phyloP scores from a whole-genome alignment of 257 asterid genomes.

The Solanum pinnatisectum region DNA sequence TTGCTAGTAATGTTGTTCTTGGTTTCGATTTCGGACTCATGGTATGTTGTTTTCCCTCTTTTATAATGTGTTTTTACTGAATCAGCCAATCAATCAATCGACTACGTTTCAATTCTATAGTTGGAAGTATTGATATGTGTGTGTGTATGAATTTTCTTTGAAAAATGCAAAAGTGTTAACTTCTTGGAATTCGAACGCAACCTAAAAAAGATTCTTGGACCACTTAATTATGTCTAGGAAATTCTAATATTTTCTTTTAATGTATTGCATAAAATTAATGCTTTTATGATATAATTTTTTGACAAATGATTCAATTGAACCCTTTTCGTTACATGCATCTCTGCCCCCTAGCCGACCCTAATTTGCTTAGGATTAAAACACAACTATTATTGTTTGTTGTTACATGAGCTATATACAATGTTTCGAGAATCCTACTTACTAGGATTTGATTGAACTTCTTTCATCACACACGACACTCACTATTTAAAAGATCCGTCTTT shows the following conservation, averaged over 20 bases:
- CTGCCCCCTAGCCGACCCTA: neutral
- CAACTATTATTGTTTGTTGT: neutral
- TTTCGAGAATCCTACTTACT: neutral
- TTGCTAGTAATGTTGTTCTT: conserved; percentile 45
- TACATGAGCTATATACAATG: neutral
- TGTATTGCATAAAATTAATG: neutral
- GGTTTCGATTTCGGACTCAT: conserved; percentile 79
- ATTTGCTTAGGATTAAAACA: neutral
- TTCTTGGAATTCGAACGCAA: neutral
- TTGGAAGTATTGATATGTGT: neutral
- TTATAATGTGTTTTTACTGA: neutral
- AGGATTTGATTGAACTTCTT: neutral
- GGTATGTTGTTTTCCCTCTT: conserved; percentile 8
- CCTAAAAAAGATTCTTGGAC: neutral
- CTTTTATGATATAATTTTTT: neutral
- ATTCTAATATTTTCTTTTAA: neutral
- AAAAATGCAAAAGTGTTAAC: neutral
- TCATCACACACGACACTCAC: neutral
- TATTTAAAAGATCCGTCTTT: too few species aligned
- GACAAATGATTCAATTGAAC: neutral
- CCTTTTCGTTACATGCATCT: neutral
- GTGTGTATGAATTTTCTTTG: neutral
- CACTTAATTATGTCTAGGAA: neutral
- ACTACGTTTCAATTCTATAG: neutral
- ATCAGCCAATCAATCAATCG: neutral